phyloP scores from a whole-genome alignment of 805 yeast species.

The Lachancea waltii region DNA sequence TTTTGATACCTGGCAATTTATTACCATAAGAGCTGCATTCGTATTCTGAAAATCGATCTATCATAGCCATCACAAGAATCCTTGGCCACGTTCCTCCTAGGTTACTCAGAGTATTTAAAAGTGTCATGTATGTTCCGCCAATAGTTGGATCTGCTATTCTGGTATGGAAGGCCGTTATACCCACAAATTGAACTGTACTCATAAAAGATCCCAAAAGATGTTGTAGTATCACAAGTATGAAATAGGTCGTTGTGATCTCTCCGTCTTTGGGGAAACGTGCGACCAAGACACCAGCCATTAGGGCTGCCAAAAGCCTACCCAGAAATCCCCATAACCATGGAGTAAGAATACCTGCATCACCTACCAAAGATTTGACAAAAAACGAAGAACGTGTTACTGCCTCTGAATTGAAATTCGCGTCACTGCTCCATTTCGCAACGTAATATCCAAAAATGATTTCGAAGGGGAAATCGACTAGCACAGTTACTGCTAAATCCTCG shows the following conservation, averaged over 20 bases:
- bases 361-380: constrained; percentile 19
- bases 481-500: constrained; percentile 90
- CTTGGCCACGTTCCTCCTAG: constrained; percentile 98
- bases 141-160: constrained; percentile 90
- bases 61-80: constrained; percentile 67
- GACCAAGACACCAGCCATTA: constrained; percentile 67
- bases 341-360: constrained; percentile 50
- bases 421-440: constrained; percentile 75
- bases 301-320: constrained; percentile 74
- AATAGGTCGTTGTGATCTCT: constrained; percentile 45
- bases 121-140: constrained; percentile 98
- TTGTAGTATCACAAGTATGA: constrained; percentile 67
- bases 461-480: constrained; percentile 90
- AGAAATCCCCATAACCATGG: constrained; percentile 90
- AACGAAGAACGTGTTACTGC: neutral
- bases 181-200: constrained; percentile 93
- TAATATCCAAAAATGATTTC: constrained; percentile 93
- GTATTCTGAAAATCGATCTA: constrained; percentile 69
- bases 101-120: constrained; percentile 84
- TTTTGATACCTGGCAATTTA: constrained; percentile 32
- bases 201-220: constrained; percentile 85
- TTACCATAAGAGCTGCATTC: constrained; percentile 39
- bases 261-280: constrained; percentile 57
- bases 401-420: neutral
- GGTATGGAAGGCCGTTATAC: constrained; percentile 91